A percentile compares a stretch with the other conserved stretches of the same genome.
Evolutionary conservation across 2,329 filamentous ascomycete species (phyloP).

Genomic region (Fusarium chuoi): DNA sequence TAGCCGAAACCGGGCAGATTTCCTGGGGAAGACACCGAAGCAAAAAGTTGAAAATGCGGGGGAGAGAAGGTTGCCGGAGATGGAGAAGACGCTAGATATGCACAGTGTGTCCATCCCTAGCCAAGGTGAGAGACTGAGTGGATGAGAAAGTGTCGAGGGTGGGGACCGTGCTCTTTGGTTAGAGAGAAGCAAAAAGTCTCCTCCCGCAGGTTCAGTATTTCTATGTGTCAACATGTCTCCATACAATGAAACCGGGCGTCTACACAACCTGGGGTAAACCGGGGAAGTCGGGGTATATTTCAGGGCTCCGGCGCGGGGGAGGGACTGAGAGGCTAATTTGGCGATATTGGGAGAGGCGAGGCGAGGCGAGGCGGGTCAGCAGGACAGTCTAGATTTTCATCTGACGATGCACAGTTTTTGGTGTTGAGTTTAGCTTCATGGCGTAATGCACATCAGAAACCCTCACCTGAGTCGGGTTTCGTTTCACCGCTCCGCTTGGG

Average conservation of each 20-base stretch:
- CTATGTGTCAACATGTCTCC: conserved; percentile 21
- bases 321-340: background rate
- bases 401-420: background rate
- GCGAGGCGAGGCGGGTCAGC: conserved; percentile 13
- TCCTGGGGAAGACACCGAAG: conserved; percentile 17
- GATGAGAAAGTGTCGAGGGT: background rate
- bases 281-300: conserved; percentile 24
- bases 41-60: conserved; percentile 3
- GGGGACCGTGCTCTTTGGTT: background rate
- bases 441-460: background rate
- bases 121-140: conserved; percentile 1
- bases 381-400: conserved; percentile 8
- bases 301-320: background rate
- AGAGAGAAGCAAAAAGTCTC: background rate
- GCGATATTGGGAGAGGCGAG: conserved; percentile 10
- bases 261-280: conserved; percentile 28
- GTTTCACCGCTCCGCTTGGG: background rate
- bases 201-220: background rate
- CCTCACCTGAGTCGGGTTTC: background rate
- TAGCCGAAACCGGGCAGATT: conserved; percentile 25
- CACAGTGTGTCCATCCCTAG: conserved; percentile 36
- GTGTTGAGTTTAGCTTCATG: background rate
- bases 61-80: background rate
- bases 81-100: conserved; percentile 25
- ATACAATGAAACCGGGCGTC: background rate